phyloP scores from a whole-genome alignment of 2,329 filamentous ascomycete genomes.

The Metarhizium anisopliae region DNA sequence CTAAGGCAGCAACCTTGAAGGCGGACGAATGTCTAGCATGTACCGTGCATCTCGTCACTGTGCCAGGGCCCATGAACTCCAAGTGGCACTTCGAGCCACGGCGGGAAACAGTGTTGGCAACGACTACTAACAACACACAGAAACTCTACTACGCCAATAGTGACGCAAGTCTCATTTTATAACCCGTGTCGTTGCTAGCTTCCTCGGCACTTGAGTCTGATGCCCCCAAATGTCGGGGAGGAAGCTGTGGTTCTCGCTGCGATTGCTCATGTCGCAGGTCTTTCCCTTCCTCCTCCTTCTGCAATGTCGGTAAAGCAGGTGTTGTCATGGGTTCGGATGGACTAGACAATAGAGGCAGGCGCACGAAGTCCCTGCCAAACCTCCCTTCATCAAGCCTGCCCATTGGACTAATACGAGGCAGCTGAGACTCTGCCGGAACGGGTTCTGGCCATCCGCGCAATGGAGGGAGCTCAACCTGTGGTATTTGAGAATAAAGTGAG shows the following conservation, averaged over 20 bases:
- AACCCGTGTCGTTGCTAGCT: neutral
- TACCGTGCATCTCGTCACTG: too few relatives aligned
- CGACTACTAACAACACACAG: neutral
- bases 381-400: neutral
- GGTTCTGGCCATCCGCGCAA: neutral
- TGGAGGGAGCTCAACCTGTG: conserved; percentile 1
- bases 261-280: neutral
- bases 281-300: neutral
- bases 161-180: neutral
- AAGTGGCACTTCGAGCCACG: neutral
- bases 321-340: neutral
- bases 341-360: neutral
- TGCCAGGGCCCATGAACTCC: too few relatives aligned
- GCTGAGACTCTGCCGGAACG: neutral
- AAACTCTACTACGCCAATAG: neutral
- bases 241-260: neutral
- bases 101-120: neutral
- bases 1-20: too few relatives aligned
- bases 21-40: too few relatives aligned
- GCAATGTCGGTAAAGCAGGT: neutral
- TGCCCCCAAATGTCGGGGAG: neutral
- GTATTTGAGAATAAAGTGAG: neutral
- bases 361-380: neutral
- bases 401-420: neutral
- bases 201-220: neutral